These are phyloP conservation scores for Mortierella hygrophila DNA, from an alignment of 192 early-diverging fungal genomes.

Conservation along the genomic window DNA sequence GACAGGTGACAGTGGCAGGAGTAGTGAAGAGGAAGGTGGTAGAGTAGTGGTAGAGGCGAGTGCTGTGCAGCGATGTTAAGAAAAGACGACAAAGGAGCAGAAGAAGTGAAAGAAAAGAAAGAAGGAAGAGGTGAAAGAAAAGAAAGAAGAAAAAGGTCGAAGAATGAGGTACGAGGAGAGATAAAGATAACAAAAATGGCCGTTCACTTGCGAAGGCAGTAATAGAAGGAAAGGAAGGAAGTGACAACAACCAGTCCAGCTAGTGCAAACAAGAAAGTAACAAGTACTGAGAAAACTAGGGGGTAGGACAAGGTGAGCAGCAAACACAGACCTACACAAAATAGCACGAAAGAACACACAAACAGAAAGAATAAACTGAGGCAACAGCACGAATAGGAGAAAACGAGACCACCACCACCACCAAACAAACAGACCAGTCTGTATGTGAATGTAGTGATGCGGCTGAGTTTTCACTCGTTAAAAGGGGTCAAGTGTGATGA, in stretches of 20 bases:
- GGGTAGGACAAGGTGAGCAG: neutral
- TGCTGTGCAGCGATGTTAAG: neutral
- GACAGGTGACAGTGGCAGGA: neutral
- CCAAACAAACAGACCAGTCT: too few species aligned
- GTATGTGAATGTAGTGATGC: neutral
- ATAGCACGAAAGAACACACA: too few species aligned
- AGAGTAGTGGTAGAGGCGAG: neutral
- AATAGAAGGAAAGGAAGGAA: too few species aligned
- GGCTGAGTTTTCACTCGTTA: neutral
- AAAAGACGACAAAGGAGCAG: neutral
- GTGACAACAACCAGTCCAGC: too few species aligned
- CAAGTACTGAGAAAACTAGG: neutral
- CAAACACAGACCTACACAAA: too few species aligned
- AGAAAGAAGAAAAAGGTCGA: neutral
- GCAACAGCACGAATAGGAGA: neutral
- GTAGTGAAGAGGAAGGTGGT: neutral
- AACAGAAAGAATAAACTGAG: neutral
- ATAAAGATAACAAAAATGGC: too few species aligned
- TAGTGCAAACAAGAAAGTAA: too few species aligned
- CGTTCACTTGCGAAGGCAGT: too few species aligned
- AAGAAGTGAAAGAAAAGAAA: neutral
- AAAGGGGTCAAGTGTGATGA: neutral
- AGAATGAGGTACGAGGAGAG: neutral
- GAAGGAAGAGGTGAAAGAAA: neutral
- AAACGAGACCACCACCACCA: neutral